Evolutionary conservation across 2,329 filamentous ascomycete genomes (phyloP), one percentile per base, ranked within the genome.

Genomic region (Passalora sequoiae): DNA sequence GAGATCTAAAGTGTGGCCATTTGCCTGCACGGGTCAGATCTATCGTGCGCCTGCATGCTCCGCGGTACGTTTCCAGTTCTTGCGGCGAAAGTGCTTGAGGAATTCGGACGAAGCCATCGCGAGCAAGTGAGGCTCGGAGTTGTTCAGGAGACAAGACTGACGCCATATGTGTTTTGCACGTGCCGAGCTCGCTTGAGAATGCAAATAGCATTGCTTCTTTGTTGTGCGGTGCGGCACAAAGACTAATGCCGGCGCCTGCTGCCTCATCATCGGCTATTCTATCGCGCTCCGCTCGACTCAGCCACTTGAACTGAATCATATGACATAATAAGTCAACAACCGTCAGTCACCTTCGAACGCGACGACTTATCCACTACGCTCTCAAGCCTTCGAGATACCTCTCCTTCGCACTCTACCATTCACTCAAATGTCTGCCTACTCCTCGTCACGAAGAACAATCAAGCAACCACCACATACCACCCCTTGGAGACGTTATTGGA

Each of bases 1-100:
- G 77, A 0, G 86, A 91, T 52, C 88, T 84, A 59, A 94, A 81
- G 66, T 84, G 76, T 3, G 86, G 86, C 88, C 88, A 95, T 50
- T 73, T 60, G 27, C 87, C 87, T n/a, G 70, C 56, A 50, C 85
- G 80, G 30, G 85, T 83, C 30, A 78, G 69, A 2, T 68, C 60
- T 15, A 80, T 79, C n/a, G 77, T 75, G 44, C 73, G 64, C 24
- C 69, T 60, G 38, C 80, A 77, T 30, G 81, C 81, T 41, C 62
- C 60, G 56, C 81, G 83, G 50, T 91, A 79, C 15, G 67, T 57
- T 17, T 69, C 49, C 32, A 92, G 70, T 47, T 80, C 71, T 13
- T 66, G 44, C 2, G 73, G 65, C 44, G 72, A 66, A 56, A 94
- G 72, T 50, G 86, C 70, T 25, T 75, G 75, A 29, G 78, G 81